phyloP scores from a whole-genome alignment of 768 basidiomycete species.

The Fomitopsis serialis region DNA sequence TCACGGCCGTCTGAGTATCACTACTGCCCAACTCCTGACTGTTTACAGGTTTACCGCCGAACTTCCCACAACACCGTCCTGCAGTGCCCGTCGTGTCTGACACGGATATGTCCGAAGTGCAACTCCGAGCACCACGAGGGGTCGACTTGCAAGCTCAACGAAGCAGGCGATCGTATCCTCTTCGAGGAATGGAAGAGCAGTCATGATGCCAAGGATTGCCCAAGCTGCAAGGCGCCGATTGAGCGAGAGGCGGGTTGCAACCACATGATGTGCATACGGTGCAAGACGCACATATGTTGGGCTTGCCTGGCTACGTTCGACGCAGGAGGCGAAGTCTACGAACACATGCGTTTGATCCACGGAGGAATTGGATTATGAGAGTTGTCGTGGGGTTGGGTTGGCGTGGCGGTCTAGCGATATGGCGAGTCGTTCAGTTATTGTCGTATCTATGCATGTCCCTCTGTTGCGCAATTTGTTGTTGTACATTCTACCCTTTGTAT shows the following conservation, averaged over 20 bases:
- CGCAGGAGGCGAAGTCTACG: conserved; percentile 65
- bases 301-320: conserved; percentile 69
- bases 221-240: conserved; percentile 64
- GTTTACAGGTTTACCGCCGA: conserved; percentile 64
- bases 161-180: conserved; percentile 42
- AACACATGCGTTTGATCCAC: conserved; percentile 66
- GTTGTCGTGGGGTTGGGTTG: no score
- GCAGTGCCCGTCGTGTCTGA: conserved; percentile 67
- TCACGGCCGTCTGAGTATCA: conserved; percentile 56
- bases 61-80: conserved; percentile 44
- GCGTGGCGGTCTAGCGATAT: no score
- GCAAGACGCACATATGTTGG: conserved; percentile 80
- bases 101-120: conserved; percentile 65
- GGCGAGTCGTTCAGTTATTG: background rate
- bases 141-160: conserved; percentile 55
- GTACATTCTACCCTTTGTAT: background rate
- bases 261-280: conserved; percentile 74
- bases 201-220: conserved; percentile 72
- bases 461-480: background rate
- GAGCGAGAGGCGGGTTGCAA: conserved; percentile 76
- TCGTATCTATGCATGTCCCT: background rate
- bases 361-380: conserved; percentile 51
- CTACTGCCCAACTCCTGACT: conserved; percentile 79
- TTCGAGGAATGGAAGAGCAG: conserved; percentile 60
- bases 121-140: conserved; percentile 59